These are phyloP conservation scores for Phalaenopsis aphrodite DNA, from an alignment of 106 monocot genomes.

Conservation along the genomic window DNA sequence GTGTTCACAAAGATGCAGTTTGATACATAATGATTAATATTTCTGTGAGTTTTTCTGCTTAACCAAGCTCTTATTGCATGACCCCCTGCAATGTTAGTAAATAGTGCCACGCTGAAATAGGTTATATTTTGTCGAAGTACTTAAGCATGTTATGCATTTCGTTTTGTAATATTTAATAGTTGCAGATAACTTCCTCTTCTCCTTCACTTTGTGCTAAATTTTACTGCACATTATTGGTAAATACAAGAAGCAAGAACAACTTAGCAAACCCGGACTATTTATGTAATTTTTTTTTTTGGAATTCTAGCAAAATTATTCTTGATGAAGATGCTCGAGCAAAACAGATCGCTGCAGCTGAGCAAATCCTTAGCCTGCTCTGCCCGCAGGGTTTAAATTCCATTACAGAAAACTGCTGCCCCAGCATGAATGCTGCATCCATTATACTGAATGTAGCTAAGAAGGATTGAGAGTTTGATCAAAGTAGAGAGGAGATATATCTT, in stretches of 20 bases:
- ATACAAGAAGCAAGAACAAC: neutral
- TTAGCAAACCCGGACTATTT: too few relatives aligned
- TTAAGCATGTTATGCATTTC: neutral
- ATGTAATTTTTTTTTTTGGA: neutral
- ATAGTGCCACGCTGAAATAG: neutral
- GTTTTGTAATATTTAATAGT: neutral
- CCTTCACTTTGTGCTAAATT: neutral
- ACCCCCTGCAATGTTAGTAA: neutral
- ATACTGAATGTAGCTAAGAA: slow-evolving; percentile 25
- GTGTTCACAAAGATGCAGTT: neutral
- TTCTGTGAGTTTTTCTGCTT: neutral
- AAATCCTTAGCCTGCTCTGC: slow-evolving; percentile 41
- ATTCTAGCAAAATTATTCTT: slow-evolving; percentile 45
- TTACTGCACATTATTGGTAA: neutral
- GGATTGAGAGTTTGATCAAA: neutral
- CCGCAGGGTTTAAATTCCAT: slow-evolving; percentile 20
- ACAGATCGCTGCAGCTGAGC: slow-evolving; percentile 45
- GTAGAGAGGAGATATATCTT: neutral
- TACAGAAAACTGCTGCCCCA: slow-evolving; percentile 25
- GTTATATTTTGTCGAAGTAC: neutral
- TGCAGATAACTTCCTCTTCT: neutral
- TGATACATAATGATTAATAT: neutral
- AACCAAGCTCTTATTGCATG: too few relatives aligned
- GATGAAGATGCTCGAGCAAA: slow-evolving; percentile 35
- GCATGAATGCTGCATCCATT: slow-evolving; percentile 68